Base-by-base conservation (phyloP, 202 grass and related monocot species). In the Zizania palustris region DNA sequence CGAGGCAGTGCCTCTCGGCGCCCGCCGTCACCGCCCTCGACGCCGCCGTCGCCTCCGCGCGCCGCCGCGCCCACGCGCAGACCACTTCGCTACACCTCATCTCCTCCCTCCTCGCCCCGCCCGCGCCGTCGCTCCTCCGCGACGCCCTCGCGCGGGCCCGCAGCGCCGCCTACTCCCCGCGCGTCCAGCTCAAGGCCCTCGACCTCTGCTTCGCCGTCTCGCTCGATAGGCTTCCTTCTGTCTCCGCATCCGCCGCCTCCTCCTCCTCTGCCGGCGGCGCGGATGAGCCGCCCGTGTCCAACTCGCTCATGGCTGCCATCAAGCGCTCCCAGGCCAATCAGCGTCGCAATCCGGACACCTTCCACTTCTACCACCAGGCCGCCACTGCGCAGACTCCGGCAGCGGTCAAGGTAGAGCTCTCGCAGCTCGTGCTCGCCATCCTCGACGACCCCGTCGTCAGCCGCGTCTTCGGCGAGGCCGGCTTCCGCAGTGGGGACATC, bases 251-350 rank as follows among this genome's bases (percentile, higher is more conserved):
- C n/a, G n/a, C n/a, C n/a, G n/a, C n/a, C n/a, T n/a, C n/a, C 4
- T 12, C 42, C 18, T 45, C 72, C 5, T 45, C 66, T 0, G 18
- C 46, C 0, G 34, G 38, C 7, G 28, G 28, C 28, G 1, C 40
- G 0, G 61, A 44, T 28, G 34, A 38, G 13, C 95, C 95, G 2
- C 89, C 87, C 13, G 85, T 95, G 0, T 92, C 96, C 34, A 98
- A 98, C 85, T 98, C 96, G 2, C 87, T 95, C 39, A 95, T 99
- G 96, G 89, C 96, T 1, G 91, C 96, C 56, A 85, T 99, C 83
- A 99, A 90, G 87, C 82, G 91, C 34, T 95, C 96, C 9, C 96
- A 99, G 85, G 91, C 91, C 38, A 95, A 89, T 77, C 91, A 90
- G 87, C 72, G 91, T 1, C 73, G 96, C 21, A 99, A 93, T 60